Percentiles rank a stretch among this genome's conserved stretches.
These are phyloP conservation scores for Cucurbitaria berberidis DNA, from an alignment of 2,329 filamentous ascomycete genomes.

Conservation along the genomic window DNA sequence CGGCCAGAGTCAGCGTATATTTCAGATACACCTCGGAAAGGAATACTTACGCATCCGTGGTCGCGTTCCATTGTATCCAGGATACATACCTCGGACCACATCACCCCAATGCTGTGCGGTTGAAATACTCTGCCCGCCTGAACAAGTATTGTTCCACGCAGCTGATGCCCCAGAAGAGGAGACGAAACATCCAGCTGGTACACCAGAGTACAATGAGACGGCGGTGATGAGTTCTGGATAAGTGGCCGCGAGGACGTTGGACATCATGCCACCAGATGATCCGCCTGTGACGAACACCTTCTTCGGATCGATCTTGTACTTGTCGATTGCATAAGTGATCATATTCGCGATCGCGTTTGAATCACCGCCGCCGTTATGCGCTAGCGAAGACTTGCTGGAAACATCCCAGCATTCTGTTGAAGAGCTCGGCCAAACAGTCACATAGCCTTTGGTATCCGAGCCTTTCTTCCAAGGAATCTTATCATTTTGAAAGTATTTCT, in stretches of 20 bases:
- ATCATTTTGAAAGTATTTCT: constrained; percentile 37
- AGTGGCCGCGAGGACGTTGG: constrained; percentile 56
- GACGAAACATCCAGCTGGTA: constrained; percentile 62
- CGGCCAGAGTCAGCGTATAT: not conserved
- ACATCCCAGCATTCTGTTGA: constrained; percentile 63
- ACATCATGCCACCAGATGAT: constrained; percentile 54
- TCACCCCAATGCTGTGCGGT: constrained; percentile 58
- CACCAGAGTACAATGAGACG: constrained; percentile 59
- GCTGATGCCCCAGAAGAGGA: constrained; percentile 50
- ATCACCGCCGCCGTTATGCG: constrained; percentile 64
- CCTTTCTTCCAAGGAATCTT: constrained; percentile 42
- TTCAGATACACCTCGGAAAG: too few relatives aligned
- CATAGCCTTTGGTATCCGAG: constrained; percentile 38
- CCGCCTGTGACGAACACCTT: constrained; percentile 63
- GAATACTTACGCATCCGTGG: constrained; percentile 54
- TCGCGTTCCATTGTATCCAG: constrained; percentile 57
- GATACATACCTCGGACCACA: constrained; percentile 57
- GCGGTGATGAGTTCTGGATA: constrained; percentile 62
- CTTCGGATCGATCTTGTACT: constrained; percentile 59
- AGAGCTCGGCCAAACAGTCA: constrained; percentile 39
- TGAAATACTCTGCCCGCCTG: constrained; percentile 55
- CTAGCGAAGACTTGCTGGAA: constrained; percentile 59
- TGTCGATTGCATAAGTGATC: constrained; percentile 61
- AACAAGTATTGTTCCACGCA: constrained; percentile 61
- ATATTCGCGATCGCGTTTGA: constrained; percentile 64